Conservation (phyloP, 1,139 yeast genomes). For the Geotrichum aggregatum region DNA sequence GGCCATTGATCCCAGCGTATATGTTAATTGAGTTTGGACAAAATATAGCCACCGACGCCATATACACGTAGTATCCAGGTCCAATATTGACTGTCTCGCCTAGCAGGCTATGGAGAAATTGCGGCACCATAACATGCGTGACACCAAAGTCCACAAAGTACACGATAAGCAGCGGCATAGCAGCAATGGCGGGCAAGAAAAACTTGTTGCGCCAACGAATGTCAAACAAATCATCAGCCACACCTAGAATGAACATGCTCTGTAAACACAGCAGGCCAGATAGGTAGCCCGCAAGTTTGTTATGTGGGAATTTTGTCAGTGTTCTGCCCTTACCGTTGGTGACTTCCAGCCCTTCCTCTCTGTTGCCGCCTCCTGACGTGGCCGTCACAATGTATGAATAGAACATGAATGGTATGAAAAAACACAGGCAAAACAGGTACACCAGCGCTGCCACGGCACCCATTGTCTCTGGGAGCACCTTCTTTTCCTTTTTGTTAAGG, state of each 20-base stretch:
- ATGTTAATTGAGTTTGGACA: slow-evolving; percentile 97
- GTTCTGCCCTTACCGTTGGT: slow-evolving; percentile 26
- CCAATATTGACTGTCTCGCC: slow-evolving; percentile 68
- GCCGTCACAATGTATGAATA: slow-evolving; percentile 67
- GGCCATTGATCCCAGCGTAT: slow-evolving; percentile 91
- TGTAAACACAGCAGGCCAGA: slow-evolving; percentile 81
- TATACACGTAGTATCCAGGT: slow-evolving; percentile 71
- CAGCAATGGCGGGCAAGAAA: slow-evolving; percentile 89
- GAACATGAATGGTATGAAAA: slow-evolving; percentile 85
- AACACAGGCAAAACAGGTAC: slow-evolving; percentile 73
- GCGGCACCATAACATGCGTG: slow-evolving; percentile 84
- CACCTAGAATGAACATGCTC: slow-evolving; percentile 78
- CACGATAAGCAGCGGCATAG: slow-evolving; percentile 84
- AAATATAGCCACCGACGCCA: slow-evolving; percentile 87
- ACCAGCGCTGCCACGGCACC: slow-evolving; percentile 84
- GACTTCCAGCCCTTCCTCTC: slow-evolving; percentile 42
- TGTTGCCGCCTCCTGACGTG: slow-evolving; percentile 54
- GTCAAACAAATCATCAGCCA: slow-evolving; percentile 92
- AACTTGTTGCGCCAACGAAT: slow-evolving; percentile 96
- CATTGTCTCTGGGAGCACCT: slow-evolving; percentile 82
- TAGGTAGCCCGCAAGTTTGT: slow-evolving; percentile 76
- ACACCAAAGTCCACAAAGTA: slow-evolving; percentile 93
- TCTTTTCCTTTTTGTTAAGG: slow-evolving; percentile 64
- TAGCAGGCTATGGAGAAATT: slow-evolving; percentile 48
- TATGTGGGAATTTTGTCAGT: slow-evolving; percentile 60